Evolutionary conservation across 768 basidiomycete genomes (phyloP), one percentile per base, ranked within the genome.

Genomic region (Paxillus involutus): DNA sequence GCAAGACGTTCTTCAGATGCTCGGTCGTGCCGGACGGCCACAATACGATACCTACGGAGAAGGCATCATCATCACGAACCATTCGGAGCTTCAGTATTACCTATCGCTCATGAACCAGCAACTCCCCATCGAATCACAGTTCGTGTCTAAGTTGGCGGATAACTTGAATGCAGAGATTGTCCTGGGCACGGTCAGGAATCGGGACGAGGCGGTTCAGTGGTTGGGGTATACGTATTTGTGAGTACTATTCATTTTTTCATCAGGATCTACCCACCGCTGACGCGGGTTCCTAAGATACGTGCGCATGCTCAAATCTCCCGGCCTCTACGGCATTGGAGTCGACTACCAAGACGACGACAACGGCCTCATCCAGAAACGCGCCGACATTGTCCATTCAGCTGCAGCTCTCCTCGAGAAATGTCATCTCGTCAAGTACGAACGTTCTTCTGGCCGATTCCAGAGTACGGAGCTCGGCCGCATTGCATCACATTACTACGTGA

Each of bases 171-270:
- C 96, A 13, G 97, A 98, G 75, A 89, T 98, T 41, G 96, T 98
- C 1, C 77, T 97, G 16, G 97, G 97, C 6, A 95, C 91, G 0
- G 86, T 98, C 51, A 78, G 97, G 60, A 98, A 97, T 72, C 79
- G 95, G 19, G 94, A 98, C 63, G 96, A 98, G 65, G 97, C 94
- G 6, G 95, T 98, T 2, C 92, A 97, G 65, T 98, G 95, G 96
- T 73, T 97, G 11, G 94, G 94, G 0, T 97, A 95, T 64, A 95
- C 94, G 0, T 98, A 95, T 70, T 68, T 94, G 89, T 93, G 65
- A 63, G 89, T 79, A 14, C n/a, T 26, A 47, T 51, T 59, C 17
- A 13, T 44, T 41, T 50, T 43, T 30, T 33, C 44, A 16, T 3
- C 10, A 32, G 35, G 21, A 9, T 36, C 17, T 52, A 66, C 16